Conservation (phyloP, 2,329 filamentous ascomycete species). For the Tolypocladium ophioglossoides region DNA sequence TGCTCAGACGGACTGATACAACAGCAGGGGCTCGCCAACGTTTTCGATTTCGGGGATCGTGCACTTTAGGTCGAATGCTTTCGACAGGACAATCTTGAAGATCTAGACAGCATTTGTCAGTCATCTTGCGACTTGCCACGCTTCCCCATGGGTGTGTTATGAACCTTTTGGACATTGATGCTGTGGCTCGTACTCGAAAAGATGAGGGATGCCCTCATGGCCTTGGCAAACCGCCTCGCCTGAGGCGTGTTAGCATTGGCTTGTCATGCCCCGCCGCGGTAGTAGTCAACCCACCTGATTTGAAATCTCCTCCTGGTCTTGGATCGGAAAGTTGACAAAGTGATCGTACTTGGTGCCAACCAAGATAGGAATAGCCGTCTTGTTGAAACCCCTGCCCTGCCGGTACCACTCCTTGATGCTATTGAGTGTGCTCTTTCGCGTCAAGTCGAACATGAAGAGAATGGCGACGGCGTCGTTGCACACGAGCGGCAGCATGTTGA, state of each 20-base stretch:
- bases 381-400: conserved; percentile 96
- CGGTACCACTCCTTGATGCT: conserved; percentile 99
- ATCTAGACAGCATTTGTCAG: conserved; percentile 48
- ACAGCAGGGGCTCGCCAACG: conserved; percentile 84
- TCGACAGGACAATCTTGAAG: conserved; percentile 98
- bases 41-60: conserved; percentile 99
- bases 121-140: background rate
- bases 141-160: conserved; percentile 7
- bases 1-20: conserved; percentile 60
- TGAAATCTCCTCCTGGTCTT: conserved; percentile 97
- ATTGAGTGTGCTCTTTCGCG: conserved; percentile 94
- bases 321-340: conserved; percentile 95
- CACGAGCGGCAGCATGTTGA: conserved; percentile 98
- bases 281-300: conserved; percentile 58
- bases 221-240: conserved; percentile 93
- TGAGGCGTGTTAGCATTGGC: conserved; percentile 21
- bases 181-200: conserved; percentile 99
- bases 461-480: conserved; percentile 99
- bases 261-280: background rate
- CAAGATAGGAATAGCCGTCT: conserved; percentile 96
- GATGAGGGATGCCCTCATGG: conserved; percentile 94
- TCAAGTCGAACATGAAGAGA: conserved; percentile 98
- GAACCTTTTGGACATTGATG: conserved; percentile 98
- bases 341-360: conserved; percentile 98
- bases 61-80: conserved; percentile 97